Percentiles rank a stretch among this genome's conserved stretches.
Conservation (phyloP, 2,329 filamentous ascomycete species). For the Rosellinia necatrix region DNA sequence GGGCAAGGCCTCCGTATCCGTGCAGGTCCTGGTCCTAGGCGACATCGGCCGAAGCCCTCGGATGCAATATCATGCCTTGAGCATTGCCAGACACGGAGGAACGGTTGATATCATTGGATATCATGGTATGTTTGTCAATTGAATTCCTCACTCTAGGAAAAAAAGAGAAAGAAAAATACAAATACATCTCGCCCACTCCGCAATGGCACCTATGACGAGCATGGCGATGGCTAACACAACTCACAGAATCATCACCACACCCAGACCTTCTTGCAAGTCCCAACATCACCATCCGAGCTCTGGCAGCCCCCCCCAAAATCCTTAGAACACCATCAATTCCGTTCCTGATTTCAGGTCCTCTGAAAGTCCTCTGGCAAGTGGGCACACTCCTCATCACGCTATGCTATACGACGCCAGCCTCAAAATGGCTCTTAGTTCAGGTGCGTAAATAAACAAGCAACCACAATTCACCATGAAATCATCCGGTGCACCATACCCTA, state of each 20-base stretch:
- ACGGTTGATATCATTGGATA: constrained; percentile 88
- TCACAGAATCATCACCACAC: constrained; percentile 75
- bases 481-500: not conserved
- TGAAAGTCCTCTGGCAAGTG: constrained; percentile 86
- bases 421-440: constrained; percentile 85
- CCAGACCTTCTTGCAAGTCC: constrained; percentile 74
- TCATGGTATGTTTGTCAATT: constrained; percentile 58
- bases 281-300: constrained; percentile 71
- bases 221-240: constrained; percentile 21
- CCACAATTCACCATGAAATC: too few species aligned
- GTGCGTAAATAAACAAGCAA: constrained; percentile 44
- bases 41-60: constrained; percentile 95
- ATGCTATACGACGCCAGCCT: constrained; percentile 73
- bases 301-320: constrained; percentile 68
- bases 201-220: too few species aligned
- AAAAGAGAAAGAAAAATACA: too few species aligned
- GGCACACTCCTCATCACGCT: constrained; percentile 72
- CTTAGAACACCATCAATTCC: constrained; percentile 72
- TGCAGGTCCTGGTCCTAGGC: constrained; percentile 89
- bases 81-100: constrained; percentile 81
- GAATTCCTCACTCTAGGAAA: not conserved
- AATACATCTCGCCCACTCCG: too few species aligned
- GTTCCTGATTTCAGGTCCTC: constrained; percentile 77
- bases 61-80: constrained; percentile 98
- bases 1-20: constrained; percentile 41